These are phyloP conservation scores for Boletus tomentosulus DNA, from an alignment of 768 basidiomycete species.

Conservation along the genomic window DNA sequence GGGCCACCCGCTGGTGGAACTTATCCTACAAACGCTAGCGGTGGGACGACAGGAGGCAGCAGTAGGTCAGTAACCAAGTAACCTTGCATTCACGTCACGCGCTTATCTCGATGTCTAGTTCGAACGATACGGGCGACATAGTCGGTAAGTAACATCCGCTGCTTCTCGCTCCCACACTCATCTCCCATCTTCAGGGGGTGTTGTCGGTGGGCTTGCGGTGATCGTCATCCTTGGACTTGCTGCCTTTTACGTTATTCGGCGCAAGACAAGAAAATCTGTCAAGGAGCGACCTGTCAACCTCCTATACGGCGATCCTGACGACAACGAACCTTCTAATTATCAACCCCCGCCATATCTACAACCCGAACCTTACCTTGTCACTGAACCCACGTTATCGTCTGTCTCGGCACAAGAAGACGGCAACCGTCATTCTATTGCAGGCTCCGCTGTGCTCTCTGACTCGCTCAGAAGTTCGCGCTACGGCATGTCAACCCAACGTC, in stretches of 20 bases:
- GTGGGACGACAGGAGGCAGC: constrained; percentile 28
- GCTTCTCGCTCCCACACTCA: constrained; percentile 3
- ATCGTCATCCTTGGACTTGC: constrained; percentile 40
- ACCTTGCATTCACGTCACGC: not conserved
- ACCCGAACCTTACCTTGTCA: constrained; percentile 72
- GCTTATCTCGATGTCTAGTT: constrained; percentile 15
- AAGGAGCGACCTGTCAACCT: constrained; percentile 67
- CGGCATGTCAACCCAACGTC: constrained; percentile 19
- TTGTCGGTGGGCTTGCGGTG: constrained; percentile 53
- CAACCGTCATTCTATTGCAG: constrained; percentile 19
- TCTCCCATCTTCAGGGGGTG: constrained; percentile 38
- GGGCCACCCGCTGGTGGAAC: constrained; percentile 72
- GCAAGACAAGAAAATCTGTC: constrained; percentile 37
- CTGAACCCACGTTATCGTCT: constrained; percentile 52
- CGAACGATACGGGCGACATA: constrained; percentile 46
- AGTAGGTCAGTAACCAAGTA: constrained; percentile 21
- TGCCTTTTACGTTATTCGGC: constrained; percentile 47
- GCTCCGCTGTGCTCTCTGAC: constrained; percentile 16
- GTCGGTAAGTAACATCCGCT: constrained; percentile 35
- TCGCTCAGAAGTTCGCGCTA: constrained; percentile 22
- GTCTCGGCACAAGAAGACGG: constrained; percentile 32
- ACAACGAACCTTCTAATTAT: constrained; percentile 39
- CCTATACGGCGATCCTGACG: constrained; percentile 53
- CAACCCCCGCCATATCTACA: constrained; percentile 68
- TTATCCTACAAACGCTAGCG: constrained; percentile 54